Evolutionary conservation across 176 grass and related monocot species (phyloP).

Genomic region (Oryza glumipatula): DNA sequence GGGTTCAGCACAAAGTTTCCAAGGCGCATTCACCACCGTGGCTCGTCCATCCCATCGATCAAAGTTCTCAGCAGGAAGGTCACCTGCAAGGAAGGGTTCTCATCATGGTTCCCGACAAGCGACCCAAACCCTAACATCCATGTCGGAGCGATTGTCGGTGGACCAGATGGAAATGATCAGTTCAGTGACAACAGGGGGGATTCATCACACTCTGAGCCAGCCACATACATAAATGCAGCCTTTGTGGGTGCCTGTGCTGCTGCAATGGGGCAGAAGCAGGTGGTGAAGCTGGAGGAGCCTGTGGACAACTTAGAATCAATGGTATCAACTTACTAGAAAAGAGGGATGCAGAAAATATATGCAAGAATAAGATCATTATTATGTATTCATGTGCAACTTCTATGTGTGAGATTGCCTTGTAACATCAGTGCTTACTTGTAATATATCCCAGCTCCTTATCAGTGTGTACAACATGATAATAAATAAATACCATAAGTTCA

Average conservation of each 20-base stretch:
- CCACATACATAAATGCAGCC: slow-evolving; percentile 66
- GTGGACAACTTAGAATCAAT: background rate
- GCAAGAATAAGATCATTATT: background rate
- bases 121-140: slow-evolving; percentile 52
- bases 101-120: slow-evolving; percentile 38
- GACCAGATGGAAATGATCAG: slow-evolving; percentile 52
- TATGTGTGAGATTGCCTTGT: background rate
- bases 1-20: slow-evolving; percentile 47
- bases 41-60: slow-evolving; percentile 52
- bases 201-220: slow-evolving; percentile 53
- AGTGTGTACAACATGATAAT: background rate
- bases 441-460: background rate
- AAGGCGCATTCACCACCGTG: slow-evolving; percentile 51
- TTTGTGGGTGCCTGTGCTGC: slow-evolving; percentile 61
- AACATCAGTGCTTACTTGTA: background rate
- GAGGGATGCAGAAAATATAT: background rate
- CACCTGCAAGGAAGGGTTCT: slow-evolving; percentile 54
- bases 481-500: slow-evolving; percentile 28
- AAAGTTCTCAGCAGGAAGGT: slow-evolving; percentile 50
- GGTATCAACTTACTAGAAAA: slow-evolving; percentile 2
- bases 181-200: slow-evolving; percentile 55
- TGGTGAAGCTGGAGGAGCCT: background rate
- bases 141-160: slow-evolving; percentile 53
- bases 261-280: slow-evolving; percentile 31
- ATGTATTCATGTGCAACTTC: slow-evolving; percentile 6